Conservation (phyloP, 2,329 filamentous ascomycete genomes). For the Aspergillus tanneri region DNA sequence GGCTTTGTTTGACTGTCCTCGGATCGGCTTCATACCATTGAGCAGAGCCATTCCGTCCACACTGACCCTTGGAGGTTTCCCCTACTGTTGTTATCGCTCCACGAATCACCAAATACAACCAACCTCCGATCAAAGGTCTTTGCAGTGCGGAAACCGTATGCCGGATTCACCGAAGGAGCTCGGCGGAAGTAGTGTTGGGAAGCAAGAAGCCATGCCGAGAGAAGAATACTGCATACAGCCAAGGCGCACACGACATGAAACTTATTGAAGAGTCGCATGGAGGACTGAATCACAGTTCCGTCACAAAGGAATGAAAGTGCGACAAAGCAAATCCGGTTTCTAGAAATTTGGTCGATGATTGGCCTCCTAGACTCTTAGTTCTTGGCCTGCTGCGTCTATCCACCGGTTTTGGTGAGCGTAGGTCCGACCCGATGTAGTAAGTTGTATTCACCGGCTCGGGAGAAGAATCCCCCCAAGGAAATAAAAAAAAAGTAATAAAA, state of each 20-base stretch:
- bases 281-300: slow-evolving; percentile 11
- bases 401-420: not conserved
- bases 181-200: slow-evolving; percentile 24
- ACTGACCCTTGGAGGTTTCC: slow-evolving; percentile 28
- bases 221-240: slow-evolving; percentile 31
- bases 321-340: slow-evolving; percentile 1
- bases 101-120: slow-evolving; percentile 43
- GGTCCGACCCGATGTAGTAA: not conserved
- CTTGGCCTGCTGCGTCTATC: not conserved
- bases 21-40: slow-evolving; percentile 26
- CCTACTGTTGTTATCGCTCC: slow-evolving; percentile 38
- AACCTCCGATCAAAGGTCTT: slow-evolving; percentile 29
- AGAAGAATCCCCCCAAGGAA: not conserved
- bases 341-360: not conserved
- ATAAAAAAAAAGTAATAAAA: not conserved
- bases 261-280: slow-evolving; percentile 30
- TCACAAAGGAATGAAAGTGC: slow-evolving; percentile 13
- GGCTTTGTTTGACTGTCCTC: not conserved
- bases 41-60: slow-evolving; percentile 41
- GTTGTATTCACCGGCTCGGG: not conserved
- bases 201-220: slow-evolving; percentile 30
- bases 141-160: slow-evolving; percentile 21
- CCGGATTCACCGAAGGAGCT: slow-evolving; percentile 19
- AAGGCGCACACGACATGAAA: slow-evolving; percentile 34
- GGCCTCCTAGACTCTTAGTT: not conserved